Percentiles rank a stretch among this genome's conserved stretches.
Evolutionary conservation across 305 asterid genomes (phyloP).

Genomic region (Fraxinus floribunda): DNA sequence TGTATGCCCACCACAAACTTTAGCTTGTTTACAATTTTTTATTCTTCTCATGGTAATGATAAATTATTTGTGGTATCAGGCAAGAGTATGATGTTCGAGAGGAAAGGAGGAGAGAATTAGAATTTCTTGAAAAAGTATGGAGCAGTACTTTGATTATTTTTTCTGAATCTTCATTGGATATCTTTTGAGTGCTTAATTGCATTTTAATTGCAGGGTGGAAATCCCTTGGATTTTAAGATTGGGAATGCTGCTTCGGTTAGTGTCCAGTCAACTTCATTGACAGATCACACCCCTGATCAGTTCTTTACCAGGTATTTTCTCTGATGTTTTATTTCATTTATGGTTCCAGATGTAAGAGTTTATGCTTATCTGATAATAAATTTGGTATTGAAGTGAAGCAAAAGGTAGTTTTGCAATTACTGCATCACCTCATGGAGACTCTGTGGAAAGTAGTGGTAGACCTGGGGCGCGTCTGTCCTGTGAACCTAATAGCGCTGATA

Average conservation of each 20-base stretch:
- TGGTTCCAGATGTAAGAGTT: neutral
- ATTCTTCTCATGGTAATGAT: constrained; percentile 20
- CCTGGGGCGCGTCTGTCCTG: constrained; percentile 54
- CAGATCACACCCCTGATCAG: constrained; percentile 40
- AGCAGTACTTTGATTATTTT: constrained; percentile 32
- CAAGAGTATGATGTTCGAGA: constrained; percentile 77
- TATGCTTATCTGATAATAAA: neutral
- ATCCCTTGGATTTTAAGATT: constrained; percentile 75
- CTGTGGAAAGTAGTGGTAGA: constrained; percentile 90
- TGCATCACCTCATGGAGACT: constrained; percentile 91
- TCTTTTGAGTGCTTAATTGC: constrained; percentile 24
- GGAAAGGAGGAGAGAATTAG: constrained; percentile 80
- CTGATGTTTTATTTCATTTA: constrained; percentile 12
- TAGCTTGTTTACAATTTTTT: constrained; percentile 9
- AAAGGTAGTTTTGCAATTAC: constrained; percentile 83
- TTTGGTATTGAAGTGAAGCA: constrained; percentile 61
- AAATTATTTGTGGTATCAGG: constrained; percentile 47
- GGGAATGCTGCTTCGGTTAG: constrained; percentile 66
- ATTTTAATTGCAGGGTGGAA: constrained; percentile 74
- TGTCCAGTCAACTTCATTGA: constrained; percentile 70
- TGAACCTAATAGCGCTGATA: constrained; percentile 84
- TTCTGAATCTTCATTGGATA: constrained; percentile 24
- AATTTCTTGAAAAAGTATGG: constrained; percentile 88
- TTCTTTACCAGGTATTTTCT: constrained; percentile 53
- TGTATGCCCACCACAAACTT: neutral